phyloP scores from a whole-genome alignment of 192 early-diverging fungal genomes.

The Obelidium mucronatum region DNA sequence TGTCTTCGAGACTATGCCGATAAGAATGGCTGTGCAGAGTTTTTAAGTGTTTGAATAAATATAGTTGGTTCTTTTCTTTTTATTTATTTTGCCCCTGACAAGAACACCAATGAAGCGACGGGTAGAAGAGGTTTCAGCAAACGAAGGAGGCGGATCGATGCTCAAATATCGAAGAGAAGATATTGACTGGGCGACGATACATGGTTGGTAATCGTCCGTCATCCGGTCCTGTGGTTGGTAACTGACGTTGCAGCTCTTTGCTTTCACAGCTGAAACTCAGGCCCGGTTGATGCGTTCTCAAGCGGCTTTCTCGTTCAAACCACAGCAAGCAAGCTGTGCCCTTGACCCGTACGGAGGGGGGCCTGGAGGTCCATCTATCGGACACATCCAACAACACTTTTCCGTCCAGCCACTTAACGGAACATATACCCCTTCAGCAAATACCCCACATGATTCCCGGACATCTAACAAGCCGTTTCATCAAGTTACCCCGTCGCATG shows the following conservation, averaged over 20 bases:
- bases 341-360: too few species aligned
- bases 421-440: background rate
- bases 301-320: constrained; percentile 5
- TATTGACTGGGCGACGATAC: constrained; percentile 20
- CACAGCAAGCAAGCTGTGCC: too few species aligned
- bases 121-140: background rate
- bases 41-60: background rate
- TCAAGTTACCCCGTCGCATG: background rate
- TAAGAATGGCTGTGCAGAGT: background rate
- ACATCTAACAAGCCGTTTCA: background rate
- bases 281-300: constrained; percentile 19
- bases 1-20: constrained; percentile 21
- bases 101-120: constrained; percentile 1
- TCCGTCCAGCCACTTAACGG: background rate
- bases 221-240: too few species aligned
- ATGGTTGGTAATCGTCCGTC: too few species aligned
- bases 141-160: constrained; percentile 13
- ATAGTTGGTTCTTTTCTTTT: background rate
- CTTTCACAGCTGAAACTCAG: constrained; percentile 14
- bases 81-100: background rate
- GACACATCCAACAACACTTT: background rate
- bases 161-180: constrained; percentile 24
- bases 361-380: background rate
- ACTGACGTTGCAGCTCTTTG: background rate
- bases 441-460: background rate